These are phyloP conservation scores for Candida sanyaensis DNA, from an alignment of 1,139 yeast genomes.

Conservation along the genomic window DNA sequence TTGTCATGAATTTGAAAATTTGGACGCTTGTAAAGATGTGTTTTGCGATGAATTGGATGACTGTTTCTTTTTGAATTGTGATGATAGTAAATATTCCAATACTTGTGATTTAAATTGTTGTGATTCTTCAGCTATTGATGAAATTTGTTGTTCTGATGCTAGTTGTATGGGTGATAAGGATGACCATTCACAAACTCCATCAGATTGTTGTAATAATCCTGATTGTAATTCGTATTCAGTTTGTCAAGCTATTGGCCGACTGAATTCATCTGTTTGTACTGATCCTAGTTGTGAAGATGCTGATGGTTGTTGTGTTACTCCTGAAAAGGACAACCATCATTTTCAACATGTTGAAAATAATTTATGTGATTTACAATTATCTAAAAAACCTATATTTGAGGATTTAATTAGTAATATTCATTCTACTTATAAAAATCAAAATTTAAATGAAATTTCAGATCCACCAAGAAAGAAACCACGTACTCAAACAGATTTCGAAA, in stretches of 20 bases:
- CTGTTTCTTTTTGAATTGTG: conserved; percentile 42
- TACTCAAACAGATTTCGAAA: conserved; percentile 14
- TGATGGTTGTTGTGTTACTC: conserved; percentile 7
- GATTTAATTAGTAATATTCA: conserved; percentile 38
- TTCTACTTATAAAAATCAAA: conserved; percentile 19
- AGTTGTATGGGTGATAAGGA: conserved; percentile 3
- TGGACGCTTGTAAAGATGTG: conserved; percentile 41
- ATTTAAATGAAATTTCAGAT: conserved; percentile 4
- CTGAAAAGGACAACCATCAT: not conserved
- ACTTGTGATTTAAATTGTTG: conserved; percentile 18
- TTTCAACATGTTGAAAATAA: conserved; percentile 21
- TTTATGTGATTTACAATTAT: conserved; percentile 25
- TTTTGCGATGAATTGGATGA: conserved; percentile 49
- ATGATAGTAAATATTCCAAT: conserved; percentile 12
- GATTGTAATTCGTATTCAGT: conserved; percentile 9
- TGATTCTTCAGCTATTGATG: conserved; percentile 12
- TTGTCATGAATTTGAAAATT: conserved; percentile 34
- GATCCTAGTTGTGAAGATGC: conserved; percentile 19
- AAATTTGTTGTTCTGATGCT: conserved; percentile 20
- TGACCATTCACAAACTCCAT: not conserved
- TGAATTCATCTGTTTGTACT: conserved; percentile 16
- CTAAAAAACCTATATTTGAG: conserved; percentile 30
- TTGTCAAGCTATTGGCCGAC: conserved; percentile 1
- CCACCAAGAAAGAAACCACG: conserved; percentile 12
- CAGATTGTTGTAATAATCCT: conserved; percentile 21